Evolutionary conservation across 108 stramenopile genomes (phyloP), one percentile per base, ranked within the genome.

Genomic region (Cyclotella baltica): DNA sequence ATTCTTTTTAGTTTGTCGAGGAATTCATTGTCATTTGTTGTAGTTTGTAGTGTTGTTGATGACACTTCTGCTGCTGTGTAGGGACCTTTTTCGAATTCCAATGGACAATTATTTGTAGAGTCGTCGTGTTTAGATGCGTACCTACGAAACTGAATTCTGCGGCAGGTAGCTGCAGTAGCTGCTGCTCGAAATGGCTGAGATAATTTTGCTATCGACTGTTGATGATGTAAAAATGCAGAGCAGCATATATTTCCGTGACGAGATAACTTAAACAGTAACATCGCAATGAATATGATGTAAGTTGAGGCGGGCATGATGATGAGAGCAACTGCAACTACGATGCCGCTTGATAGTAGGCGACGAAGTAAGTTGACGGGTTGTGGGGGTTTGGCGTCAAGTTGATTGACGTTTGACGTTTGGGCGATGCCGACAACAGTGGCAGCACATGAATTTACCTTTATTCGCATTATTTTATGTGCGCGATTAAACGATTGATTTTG

Each of bases 21-120:
- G 59, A 61, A 61, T 34, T 61, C 59, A n/a, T 61, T 31, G 20
- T 61, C 59, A n/a, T 33, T 34, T 0, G 59, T 1, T 30, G 1
- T 18, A 2, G 13, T 30, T n/a, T 61, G 31, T 15, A 61, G 4
- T 31, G 59, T 61, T 10, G 31, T 9, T 33, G 59, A 16, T 8
- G 16, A 0, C 13, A 61, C 33, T 34, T 61, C 59, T 3, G 59
- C 59, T 10, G 59, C 59, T 4, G 30, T 61, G 33, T 61, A 61
- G 0, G 59, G 59, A 33, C 59, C 59, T 1, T 16, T 16, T 10
- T 61, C 33, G 11, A 61, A 61, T 34, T 61, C 33, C 34, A 61
- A 34, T 30, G 33, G 33, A 61, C 59, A 61, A 11, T 1, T 31
- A 33, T 61, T 31, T 16, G 33, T 34, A 0, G 59, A 31, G 13